Evolutionary conservation across 441 rosid species (phyloP).

Genomic region (Aquilaria agallochum): DNA sequence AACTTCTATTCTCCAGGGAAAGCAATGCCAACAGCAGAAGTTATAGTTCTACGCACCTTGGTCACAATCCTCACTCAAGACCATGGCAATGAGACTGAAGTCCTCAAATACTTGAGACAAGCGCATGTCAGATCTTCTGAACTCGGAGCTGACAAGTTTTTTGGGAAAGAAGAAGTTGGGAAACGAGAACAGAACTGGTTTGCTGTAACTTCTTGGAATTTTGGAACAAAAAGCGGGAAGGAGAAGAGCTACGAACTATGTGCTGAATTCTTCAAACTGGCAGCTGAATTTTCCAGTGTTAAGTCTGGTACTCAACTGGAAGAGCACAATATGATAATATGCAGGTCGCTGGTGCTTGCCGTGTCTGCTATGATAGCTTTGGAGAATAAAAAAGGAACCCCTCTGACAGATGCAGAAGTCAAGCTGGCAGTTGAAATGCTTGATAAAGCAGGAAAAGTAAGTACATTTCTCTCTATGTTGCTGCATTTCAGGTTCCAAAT

Average conservation of each 20-base stretch:
- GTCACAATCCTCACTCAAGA: slow-evolving; percentile 64
- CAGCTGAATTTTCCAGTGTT: slow-evolving; percentile 52
- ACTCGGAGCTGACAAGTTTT: slow-evolving; percentile 64
- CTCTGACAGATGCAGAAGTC: slow-evolving; percentile 51
- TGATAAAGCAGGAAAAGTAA: slow-evolving; percentile 81
- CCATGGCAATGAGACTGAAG: slow-evolving; percentile 51
- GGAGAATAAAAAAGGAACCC: slow-evolving; percentile 53
- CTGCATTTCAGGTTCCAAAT: slow-evolving; percentile 14
- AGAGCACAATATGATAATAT: slow-evolving; percentile 48
- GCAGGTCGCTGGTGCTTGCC: slow-evolving; percentile 61
- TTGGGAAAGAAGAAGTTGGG: slow-evolving; percentile 79
- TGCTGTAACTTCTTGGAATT: slow-evolving; percentile 80
- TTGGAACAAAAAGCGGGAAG: slow-evolving; percentile 72
- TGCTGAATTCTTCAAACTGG: slow-evolving; percentile 59
- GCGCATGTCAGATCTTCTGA: slow-evolving; percentile 59
- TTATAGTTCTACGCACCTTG: slow-evolving; percentile 73
- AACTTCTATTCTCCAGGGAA: slow-evolving; percentile 59
- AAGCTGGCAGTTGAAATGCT: slow-evolving; percentile 64
- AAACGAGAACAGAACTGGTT: slow-evolving; percentile 83
- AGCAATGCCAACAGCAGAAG: slow-evolving; percentile 66
- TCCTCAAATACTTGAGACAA: slow-evolving; percentile 51
- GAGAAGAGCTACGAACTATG: slow-evolving; percentile 61
- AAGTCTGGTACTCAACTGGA: slow-evolving; percentile 41
- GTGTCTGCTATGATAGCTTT: slow-evolving; percentile 71
- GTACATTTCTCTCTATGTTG: slow-evolving; percentile 8